A percentile compares a stretch with the other conserved stretches of the same genome.
Evolutionary conservation across 2,329 filamentous ascomycete species (phyloP).

Genomic region (Colletotrichum endophyticum): DNA sequence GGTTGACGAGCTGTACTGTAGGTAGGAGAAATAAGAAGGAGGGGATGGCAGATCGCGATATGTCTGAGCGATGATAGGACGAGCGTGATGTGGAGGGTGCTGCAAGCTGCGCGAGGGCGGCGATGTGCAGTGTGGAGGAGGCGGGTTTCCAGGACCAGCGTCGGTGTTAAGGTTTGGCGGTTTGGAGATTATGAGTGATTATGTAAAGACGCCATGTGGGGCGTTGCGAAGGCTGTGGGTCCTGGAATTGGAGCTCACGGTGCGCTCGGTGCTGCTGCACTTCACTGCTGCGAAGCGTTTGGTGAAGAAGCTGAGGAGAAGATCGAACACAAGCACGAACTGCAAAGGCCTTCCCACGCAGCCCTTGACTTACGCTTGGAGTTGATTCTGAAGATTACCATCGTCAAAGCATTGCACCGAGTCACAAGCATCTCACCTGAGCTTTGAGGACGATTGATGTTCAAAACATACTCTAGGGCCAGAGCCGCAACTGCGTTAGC

Average conservation of each 20-base stretch:
- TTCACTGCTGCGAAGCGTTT: neutral
- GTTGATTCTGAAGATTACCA: neutral
- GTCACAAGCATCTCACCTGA: neutral
- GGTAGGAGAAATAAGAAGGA: neutral
- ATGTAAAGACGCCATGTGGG: neutral
- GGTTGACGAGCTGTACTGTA: neutral
- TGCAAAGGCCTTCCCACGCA: neutral
- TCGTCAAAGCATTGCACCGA: neutral
- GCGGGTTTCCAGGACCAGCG: neutral
- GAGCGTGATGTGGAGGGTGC: neutral
- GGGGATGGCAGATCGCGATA: constrained; percentile 5
- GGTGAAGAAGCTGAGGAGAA: neutral
- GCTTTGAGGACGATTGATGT: neutral
- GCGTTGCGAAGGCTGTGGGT: neutral
- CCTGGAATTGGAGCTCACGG: neutral
- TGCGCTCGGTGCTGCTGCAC: neutral
- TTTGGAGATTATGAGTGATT: neutral
- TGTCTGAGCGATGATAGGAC: constrained; percentile 6
- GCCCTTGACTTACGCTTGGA: neutral
- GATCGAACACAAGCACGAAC: neutral
- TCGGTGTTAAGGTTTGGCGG: neutral
- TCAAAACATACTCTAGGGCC: neutral
- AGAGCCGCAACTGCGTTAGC: neutral
- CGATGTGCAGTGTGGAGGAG: neutral
- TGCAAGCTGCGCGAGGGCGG: neutral